A percentile compares a stretch with the other conserved stretches of the same genome.
Conservation (phyloP, 2,329 filamentous ascomycete species). For the Fusarium solani-melongenae region DNA sequence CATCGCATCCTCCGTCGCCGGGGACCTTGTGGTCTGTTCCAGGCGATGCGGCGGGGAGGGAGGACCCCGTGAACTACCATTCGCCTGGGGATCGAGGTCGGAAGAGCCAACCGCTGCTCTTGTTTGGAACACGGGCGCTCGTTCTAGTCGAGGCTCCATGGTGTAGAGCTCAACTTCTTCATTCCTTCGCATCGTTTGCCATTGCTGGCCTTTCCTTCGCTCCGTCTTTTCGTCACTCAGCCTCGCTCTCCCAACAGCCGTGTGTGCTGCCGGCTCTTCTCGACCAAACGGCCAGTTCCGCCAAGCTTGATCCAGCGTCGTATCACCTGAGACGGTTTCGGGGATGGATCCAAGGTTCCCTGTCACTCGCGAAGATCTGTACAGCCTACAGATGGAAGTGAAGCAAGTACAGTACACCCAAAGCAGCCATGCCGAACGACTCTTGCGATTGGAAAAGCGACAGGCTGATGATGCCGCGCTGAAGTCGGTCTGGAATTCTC, state of each 20-base stretch:
- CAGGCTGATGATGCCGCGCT: constrained; percentile 74
- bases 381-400: constrained; percentile 76
- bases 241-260: not conserved
- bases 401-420: constrained; percentile 75
- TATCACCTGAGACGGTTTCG: constrained; percentile 23
- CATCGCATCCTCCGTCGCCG: constrained; percentile 33
- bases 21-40: constrained; percentile 43
- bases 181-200: constrained; percentile 20
- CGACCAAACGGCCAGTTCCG: not conserved
- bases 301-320: not conserved
- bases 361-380: constrained; percentile 71
- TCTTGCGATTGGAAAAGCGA: constrained; percentile 72
- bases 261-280: not conserved
- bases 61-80: constrained; percentile 51
- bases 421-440: constrained; percentile 69
- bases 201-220: constrained; percentile 13
- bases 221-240: constrained; percentile 2
- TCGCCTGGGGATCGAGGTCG: constrained; percentile 48
- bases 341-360: constrained; percentile 74
- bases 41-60: constrained; percentile 60
- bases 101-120: constrained; percentile 31
- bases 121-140: constrained; percentile 5
- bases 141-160: constrained; percentile 22
- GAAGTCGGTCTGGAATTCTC: constrained; percentile 93
- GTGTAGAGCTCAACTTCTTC: constrained; percentile 9